Percentiles rank a stretch among this genome's conserved stretches.
These are phyloP conservation scores for Theobroma cacao DNA, from an alignment of 345 rosid genomes.

Conservation along the genomic window DNA sequence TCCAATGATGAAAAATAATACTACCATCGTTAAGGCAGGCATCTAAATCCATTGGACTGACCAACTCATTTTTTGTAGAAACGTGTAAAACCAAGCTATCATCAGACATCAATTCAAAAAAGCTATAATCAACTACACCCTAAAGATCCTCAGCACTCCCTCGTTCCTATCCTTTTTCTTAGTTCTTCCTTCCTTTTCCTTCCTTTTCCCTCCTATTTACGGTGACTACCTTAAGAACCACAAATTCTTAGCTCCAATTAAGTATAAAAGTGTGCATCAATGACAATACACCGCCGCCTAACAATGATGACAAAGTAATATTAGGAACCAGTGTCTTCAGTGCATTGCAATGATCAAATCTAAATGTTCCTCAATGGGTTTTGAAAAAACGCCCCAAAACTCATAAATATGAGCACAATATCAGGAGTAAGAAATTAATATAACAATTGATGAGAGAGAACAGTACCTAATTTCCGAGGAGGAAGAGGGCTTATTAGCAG, in stretches of 20 bases:
- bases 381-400: background rate
- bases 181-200: too few species aligned
- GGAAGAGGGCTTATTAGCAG: slow-evolving; percentile 22
- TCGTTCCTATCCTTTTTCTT: background rate
- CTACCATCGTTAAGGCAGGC: background rate
- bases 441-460: background rate
- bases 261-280: background rate
- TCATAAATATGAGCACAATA: background rate
- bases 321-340: background rate
- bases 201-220: background rate
- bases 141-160: background rate
- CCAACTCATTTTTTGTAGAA: background rate
- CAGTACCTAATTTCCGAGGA: slow-evolving; percentile 16
- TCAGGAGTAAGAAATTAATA: background rate
- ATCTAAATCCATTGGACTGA: background rate
- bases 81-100: background rate
- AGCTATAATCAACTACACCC: background rate
- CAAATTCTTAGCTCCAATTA: background rate
- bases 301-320: background rate
- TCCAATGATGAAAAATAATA: background rate
- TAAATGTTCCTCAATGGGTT: background rate
- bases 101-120: background rate
- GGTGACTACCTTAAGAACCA: background rate
- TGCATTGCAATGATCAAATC: background rate
- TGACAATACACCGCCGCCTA: background rate